These are phyloP conservation scores for Saprolegnia parasitica DNA, from an alignment of 352 stramenopile species.

Conservation along the genomic window DNA sequence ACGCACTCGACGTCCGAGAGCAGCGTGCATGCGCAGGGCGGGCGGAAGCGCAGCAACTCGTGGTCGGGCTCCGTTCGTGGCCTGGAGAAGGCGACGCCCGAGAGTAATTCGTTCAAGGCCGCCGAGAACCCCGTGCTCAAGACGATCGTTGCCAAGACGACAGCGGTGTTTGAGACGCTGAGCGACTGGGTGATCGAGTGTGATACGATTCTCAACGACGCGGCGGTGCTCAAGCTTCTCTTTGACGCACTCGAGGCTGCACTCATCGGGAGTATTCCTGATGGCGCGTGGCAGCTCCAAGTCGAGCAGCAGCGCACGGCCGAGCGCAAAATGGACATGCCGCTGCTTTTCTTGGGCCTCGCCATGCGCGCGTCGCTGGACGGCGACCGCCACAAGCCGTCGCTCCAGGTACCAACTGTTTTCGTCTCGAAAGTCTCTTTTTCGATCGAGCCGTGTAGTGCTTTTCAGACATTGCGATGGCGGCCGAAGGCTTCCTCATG, in stretches of 20 bases:
- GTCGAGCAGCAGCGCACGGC: slow-evolving; percentile 63
- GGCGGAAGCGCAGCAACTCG: slow-evolving; percentile 22
- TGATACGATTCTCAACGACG: slow-evolving; percentile 64
- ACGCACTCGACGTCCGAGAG: slow-evolving; percentile 13
- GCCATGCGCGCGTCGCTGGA: slow-evolving; percentile 80
- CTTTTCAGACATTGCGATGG: slow-evolving; percentile 81
- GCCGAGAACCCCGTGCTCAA: slow-evolving; percentile 59
- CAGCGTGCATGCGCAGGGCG: not conserved
- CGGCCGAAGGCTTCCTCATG: slow-evolving; percentile 75
- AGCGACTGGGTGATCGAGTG: slow-evolving; percentile 83
- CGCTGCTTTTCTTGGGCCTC: slow-evolving; percentile 74
- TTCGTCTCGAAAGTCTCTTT: too few species aligned
- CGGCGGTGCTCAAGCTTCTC: slow-evolving; percentile 75
- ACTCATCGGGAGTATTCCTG: slow-evolving; percentile 70
- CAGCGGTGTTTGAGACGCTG: slow-evolving; percentile 78
- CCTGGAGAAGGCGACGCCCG: not conserved
- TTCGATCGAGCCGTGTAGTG: too few species aligned
- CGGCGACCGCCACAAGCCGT: slow-evolving; percentile 38
- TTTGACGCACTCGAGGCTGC: slow-evolving; percentile 83
- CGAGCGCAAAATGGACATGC: slow-evolving; percentile 71
- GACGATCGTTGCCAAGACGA: slow-evolving; percentile 79
- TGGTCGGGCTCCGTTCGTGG: slow-evolving; percentile 14
- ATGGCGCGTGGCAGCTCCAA: slow-evolving; percentile 74
- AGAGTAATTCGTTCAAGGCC: not conserved
- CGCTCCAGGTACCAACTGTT: slow-evolving; percentile 27